Evolutionary conservation across 163 green algal genomes (phyloP).

Genomic region (Trebouxiophyceae sp.): DNA sequence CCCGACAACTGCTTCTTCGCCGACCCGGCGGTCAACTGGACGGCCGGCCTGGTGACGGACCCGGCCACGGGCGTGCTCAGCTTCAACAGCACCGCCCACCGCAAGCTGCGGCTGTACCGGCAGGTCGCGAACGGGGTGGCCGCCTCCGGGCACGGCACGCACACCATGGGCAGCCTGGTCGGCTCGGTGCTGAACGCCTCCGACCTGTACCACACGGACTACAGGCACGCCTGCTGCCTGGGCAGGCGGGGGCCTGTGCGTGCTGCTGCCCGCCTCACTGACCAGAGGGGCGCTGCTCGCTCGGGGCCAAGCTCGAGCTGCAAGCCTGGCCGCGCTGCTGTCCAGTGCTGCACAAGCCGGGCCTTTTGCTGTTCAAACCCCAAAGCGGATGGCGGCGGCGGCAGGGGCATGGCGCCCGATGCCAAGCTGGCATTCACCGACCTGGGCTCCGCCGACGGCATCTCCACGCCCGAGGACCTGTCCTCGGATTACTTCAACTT

Average conservation of each 20-base stretch:
- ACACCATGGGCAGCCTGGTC: constrained; percentile 19
- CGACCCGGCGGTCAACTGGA: constrained; percentile 50
- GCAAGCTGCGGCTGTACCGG: constrained; percentile 44
- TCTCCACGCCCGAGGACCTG: constrained; percentile 14
- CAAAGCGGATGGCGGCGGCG: neutral
- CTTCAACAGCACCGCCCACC: constrained; percentile 19
- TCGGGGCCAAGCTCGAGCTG: no score
- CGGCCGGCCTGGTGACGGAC: neutral
- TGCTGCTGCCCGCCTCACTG: no score
- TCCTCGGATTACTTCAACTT: constrained; percentile 12
- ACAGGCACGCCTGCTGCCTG: no score
- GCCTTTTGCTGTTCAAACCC: no score
- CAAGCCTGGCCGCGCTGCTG: no score
- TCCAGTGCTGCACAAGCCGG: no score
- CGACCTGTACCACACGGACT: neutral
- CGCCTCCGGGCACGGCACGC: constrained; percentile 44
- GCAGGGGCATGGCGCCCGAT: constrained; percentile 18
- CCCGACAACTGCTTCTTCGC: constrained; percentile 73
- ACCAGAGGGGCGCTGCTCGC: no score
- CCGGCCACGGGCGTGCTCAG: constrained; percentile 8
- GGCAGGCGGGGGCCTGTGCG: no score
- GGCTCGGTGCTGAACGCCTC: constrained; percentile 6
- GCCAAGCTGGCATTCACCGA: constrained; percentile 82
- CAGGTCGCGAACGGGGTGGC: constrained; percentile 23
- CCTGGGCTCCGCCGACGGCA: constrained; percentile 33